Base-by-base conservation (phyloP, 768 basidiomycete species). In the Mycena metata region DNA sequence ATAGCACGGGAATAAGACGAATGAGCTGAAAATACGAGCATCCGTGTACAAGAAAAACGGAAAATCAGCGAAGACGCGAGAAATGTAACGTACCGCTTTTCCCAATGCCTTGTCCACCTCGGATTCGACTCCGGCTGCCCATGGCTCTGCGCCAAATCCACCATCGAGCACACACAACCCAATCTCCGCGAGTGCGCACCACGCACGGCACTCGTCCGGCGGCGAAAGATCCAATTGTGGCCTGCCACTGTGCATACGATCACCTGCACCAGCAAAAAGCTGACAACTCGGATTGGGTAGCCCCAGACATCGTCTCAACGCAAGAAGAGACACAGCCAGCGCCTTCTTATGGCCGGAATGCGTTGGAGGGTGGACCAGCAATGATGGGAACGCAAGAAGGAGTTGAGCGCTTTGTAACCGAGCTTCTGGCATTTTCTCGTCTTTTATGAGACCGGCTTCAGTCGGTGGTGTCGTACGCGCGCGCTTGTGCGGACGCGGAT, bases 81-180 rank as follows among this genome's bases (percentile, higher is more conserved):
- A 56, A 42, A 15, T 1, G 49, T 3, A 2, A 84, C 91, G 78
- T 66, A 93, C 91, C 63, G 90, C 92, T 79, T 90, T 91, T 17
- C 86, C 87, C 17, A 92, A 81, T 13, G 91, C 89, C 63, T 84
- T 88, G 73, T 92, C 91, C 23, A 91, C 90, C 75, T 93, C 91
- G 0, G 60, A 75, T 69, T 86, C 88, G 10, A 90, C 78, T 33
- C 83, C 87, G n/a, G 71, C 71, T n/a, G 85, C 79, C 87, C 86
- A 83, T 47, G 75, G 56, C 75, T 85, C 68, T 65, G 80, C 81
- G 3, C 77, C 78, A 55, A 85, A 79, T 26, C 87, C 86, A 23
- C 86, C 83, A 17, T 78, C 76, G 54, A 88, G 83, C 49, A 88
- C 83, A 66, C 81, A 82, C 74, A 93, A 83, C 4, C 91, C 92